A percentile compares a stretch with the other conserved stretches of the same genome.
phyloP scores from a whole-genome alignment of 441 rosid species.

The Pelargonium citronellum region DNA sequence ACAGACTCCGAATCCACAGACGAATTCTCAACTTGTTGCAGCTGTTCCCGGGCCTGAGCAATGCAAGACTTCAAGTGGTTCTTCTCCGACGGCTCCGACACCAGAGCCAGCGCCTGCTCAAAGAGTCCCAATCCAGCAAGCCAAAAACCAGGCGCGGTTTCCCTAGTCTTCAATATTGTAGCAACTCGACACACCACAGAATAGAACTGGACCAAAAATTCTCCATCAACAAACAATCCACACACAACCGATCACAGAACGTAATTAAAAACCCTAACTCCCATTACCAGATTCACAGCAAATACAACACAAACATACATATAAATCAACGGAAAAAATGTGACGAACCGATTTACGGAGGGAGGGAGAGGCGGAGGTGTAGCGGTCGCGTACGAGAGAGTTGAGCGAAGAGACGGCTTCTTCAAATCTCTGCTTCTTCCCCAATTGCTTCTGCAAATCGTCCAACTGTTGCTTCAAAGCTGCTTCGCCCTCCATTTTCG shows the following conservation, averaged over 20 bases:
- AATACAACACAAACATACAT: neutral
- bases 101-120: slow-evolving; percentile 48
- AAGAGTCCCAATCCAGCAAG: slow-evolving; percentile 62
- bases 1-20: slow-evolving; percentile 26
- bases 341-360: slow-evolving; percentile 50
- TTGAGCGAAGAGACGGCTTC: slow-evolving; percentile 57
- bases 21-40: slow-evolving; percentile 40
- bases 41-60: slow-evolving; percentile 60
- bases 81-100: slow-evolving; percentile 55
- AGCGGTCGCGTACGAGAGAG: slow-evolving; percentile 41
- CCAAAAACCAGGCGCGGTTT: slow-evolving; percentile 87
- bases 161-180: slow-evolving; percentile 65
- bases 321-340: neutral
- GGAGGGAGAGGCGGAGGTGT: slow-evolving; percentile 52
- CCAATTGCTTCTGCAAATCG: slow-evolving; percentile 68
- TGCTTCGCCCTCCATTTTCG: slow-evolving; percentile 40
- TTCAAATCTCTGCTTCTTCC: slow-evolving; percentile 69
- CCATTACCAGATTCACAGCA: neutral
- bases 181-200: slow-evolving; percentile 71
- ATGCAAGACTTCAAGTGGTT: slow-evolving; percentile 52
- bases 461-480: slow-evolving; percentile 51
- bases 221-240: neutral
- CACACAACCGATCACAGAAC: neutral
- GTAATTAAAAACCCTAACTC: neutral
- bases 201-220: slow-evolving; percentile 28